A percentile compares a stretch with the other conserved stretches of the same genome.
Conservation (phyloP, 2,329 filamentous ascomycete genomes). For the Pseudogymnoascus sp. region DNA sequence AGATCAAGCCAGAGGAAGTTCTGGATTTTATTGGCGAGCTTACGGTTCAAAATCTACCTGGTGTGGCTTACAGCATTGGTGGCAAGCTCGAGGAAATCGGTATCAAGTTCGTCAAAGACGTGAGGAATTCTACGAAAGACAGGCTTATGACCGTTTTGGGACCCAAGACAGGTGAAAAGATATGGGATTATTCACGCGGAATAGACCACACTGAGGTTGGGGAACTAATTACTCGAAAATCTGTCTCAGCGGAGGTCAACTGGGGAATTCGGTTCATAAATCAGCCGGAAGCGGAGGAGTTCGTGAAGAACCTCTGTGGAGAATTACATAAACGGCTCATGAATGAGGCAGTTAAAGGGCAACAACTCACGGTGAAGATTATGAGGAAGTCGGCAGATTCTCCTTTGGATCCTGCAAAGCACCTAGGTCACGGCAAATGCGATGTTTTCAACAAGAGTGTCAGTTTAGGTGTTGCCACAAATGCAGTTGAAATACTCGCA, state of each 20-base stretch:
- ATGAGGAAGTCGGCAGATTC: slow-evolving; percentile 84
- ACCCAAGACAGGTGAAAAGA: slow-evolving; percentile 84
- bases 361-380: slow-evolving; percentile 86
- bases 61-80: slow-evolving; percentile 85
- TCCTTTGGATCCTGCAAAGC: slow-evolving; percentile 84
- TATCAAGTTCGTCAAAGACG: slow-evolving; percentile 74
- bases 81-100: slow-evolving; percentile 84
- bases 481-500: slow-evolving; percentile 62
- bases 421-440: slow-evolving; percentile 91
- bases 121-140: slow-evolving; percentile 71
- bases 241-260: slow-evolving; percentile 93
- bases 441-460: slow-evolving; percentile 89
- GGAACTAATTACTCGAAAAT: slow-evolving; percentile 79
- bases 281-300: slow-evolving; percentile 89
- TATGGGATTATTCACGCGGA: slow-evolving; percentile 85
- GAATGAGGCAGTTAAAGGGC: slow-evolving; percentile 80
- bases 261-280: slow-evolving; percentile 96
- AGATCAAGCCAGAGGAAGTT: slow-evolving; percentile 75
- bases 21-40: slow-evolving; percentile 71
- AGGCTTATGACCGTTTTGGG: slow-evolving; percentile 67
- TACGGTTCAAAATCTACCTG: slow-evolving; percentile 75
- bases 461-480: slow-evolving; percentile 76
- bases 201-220: slow-evolving; percentile 84
- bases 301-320: slow-evolving; percentile 75
- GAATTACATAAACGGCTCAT: slow-evolving; percentile 76